Base-by-base conservation (phyloP, 495 filamentous ascomycete genomes). In the Talaromyces thailandensis region DNA sequence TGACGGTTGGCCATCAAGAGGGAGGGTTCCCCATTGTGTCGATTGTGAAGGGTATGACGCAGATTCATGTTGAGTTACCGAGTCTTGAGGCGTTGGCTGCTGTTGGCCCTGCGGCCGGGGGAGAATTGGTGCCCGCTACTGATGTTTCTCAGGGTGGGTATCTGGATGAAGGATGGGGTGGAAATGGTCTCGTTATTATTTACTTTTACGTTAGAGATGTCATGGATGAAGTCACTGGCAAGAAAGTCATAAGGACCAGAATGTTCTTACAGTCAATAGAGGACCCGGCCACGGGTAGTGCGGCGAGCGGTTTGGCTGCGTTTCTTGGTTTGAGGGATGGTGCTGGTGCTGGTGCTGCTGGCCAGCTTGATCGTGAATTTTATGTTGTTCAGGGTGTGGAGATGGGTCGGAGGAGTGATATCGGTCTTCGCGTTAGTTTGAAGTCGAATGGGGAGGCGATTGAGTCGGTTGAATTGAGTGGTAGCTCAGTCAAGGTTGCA, bases 41-140 rank as follows among this genome's bases (percentile, higher is more conserved):
- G 51, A 82, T 89, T 58, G 87, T 90, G n/a, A 84, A 83, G 58
- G 88, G 88, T 29, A 89, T 92, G 88, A 82, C 80, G 3, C 88
- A 89, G 64, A 64, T 84, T n/a, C 74, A 88, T 21, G 75, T 88
- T 11, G 69, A 79, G 62, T 75, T 93, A 32, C 71, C 76, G 6
- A 70, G 69, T 29, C 63, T 75, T 14, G 72, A 71, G 48, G 75
- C 75, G 3, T 53, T 77, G n/a, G 69, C 70, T 12, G 69, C 64
- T 4, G 69, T 75, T 16, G 65, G 66, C 1, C 58, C 70, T 16
- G 69, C 67, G 29, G 63, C 64, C n/a, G 64, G 66, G 61, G 58
- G 70, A 63, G 68, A 71, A 32, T n/a, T 64, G 3, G 50, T 69
- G 2, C 43, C 70, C 6, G 50, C 65, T 11, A 24, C 45, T 1